phyloP scores from a whole-genome alignment of 106 monocot species.

The Acanthochlamys bracteata region DNA sequence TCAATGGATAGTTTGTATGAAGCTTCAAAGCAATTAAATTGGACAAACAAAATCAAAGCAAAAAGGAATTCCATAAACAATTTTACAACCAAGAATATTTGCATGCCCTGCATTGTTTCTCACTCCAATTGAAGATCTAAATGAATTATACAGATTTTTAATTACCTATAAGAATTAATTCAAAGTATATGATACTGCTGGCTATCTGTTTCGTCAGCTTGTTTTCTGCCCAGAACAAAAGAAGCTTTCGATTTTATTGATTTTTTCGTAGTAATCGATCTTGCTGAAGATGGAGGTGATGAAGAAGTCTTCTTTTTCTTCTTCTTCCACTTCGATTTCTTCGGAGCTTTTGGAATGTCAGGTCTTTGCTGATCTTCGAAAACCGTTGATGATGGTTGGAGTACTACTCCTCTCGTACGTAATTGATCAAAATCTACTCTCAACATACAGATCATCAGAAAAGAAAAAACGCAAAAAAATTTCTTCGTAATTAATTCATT shows the following conservation, averaged over 20 bases:
- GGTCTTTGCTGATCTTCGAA: conserved; percentile 14
- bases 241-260: conserved; percentile 29
- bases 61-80: too few species aligned
- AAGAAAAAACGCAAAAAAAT: background rate
- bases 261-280: conserved; percentile 17
- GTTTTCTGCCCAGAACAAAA: conserved; percentile 30
- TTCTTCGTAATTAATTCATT: too few species aligned
- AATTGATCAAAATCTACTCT: too few species aligned
- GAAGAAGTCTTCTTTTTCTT: conserved; percentile 28
- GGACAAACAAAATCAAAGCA: too few species aligned
- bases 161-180: too few species aligned
- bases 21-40: too few species aligned
- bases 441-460: background rate
- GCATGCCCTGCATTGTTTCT: too few species aligned
- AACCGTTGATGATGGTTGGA: conserved; percentile 17
- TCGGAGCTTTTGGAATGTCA: conserved; percentile 31
- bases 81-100: too few species aligned
- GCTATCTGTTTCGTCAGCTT: conserved; percentile 5
- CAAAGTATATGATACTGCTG: background rate
- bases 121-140: too few species aligned
- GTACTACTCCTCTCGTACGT: conserved; percentile 28
- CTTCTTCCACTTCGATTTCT: conserved; percentile 44
- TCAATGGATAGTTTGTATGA: too few species aligned
- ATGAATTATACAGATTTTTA: too few species aligned
- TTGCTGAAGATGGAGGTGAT: conserved; percentile 24